Evolutionary conservation across 768 basidiomycete species (phyloP), one percentile per base, ranked within the genome.

Genomic region (Dioszegia aurantiaca): DNA sequence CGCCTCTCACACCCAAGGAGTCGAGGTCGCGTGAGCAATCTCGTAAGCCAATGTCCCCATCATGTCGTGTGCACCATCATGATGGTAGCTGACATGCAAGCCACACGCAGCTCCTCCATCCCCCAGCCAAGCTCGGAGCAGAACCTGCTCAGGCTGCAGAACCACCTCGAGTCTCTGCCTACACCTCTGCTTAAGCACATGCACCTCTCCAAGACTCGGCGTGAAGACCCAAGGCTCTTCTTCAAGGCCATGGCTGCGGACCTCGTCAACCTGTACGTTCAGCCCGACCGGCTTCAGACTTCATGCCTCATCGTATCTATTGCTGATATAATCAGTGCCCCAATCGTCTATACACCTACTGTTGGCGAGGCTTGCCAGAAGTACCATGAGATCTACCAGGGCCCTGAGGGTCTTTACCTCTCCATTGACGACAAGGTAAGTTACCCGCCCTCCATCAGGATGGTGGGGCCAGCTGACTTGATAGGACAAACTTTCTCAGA

Each of bases 331-430:
- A 8, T 42, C 75, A 78, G 87, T 39, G 79, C 84, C 21, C 90
- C 91, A 14, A 81, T 92, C 41, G 89, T 94, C 55, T 94, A 93
- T 74, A 94, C 91, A 0, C 91, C 91, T 0, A 90, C 88, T 14
- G 90, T 94, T 27, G 91, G 91, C 24, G 89, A 93, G 67, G 91
- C 90, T 2, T 92, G 90, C 72, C 73, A 89, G 64, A 86, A 89
- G 68, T 91, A 84, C 78, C 87, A 86, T 21, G 84, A 86, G 60
- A 89, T 86, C 64, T 66, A 49, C 59, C 40, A 39, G n/a, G 88
- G 86, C 86, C 74, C 77, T 36, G 77, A 78, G 39, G 77, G 78
- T 27, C 72, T 80, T 16, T 80, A 77, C 69, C 63, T 95, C 64
- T 88, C 88, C 24, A 82, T 89, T 68, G 84, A 84, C 55, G 89